A percentile compares a stretch with the other conserved stretches of the same genome.
Evolutionary conservation across 306 rosid species (phyloP).

Genomic region (Sphenostylis stenocarpa): DNA sequence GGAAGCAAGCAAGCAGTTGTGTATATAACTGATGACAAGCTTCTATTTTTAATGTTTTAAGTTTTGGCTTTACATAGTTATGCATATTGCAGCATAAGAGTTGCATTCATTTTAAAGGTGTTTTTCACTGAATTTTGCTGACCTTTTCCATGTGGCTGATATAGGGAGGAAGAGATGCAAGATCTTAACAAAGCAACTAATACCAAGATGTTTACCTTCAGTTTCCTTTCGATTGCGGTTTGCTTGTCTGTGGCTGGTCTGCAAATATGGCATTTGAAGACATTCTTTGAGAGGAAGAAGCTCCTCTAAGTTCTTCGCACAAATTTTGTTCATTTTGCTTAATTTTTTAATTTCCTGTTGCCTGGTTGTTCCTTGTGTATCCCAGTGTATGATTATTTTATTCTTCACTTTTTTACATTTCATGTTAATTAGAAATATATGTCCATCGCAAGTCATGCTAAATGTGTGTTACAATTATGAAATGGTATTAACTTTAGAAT

Average conservation of each 20-base stretch:
- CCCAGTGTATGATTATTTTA: conserved; percentile 30
- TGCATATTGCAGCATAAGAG: not conserved
- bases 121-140: conserved; percentile 9
- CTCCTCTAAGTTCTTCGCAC: conserved; percentile 51
- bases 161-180: conserved; percentile 94
- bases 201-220: conserved; percentile 72
- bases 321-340: not conserved
- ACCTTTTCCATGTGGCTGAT: conserved; percentile 18
- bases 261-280: conserved; percentile 92
- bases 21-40: not conserved
- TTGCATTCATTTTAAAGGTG: conserved; percentile 24
- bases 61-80: not conserved
- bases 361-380: not conserved
- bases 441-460: not conserved
- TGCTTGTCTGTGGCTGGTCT: conserved; percentile 89
- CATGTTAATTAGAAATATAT: not conserved
- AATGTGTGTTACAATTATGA: not conserved
- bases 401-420: not conserved
- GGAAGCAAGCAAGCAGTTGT: not conserved
- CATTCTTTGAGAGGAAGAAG: conserved; percentile 93
- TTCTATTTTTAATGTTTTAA: not conserved
- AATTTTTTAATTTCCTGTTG: not conserved
- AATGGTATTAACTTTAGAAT: conserved; percentile 15
- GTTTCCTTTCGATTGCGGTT: conserved; percentile 71
- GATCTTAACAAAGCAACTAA: conserved; percentile 71